Conservation (phyloP, 805 yeast species). For the Zygosaccharomyces bisporus region DNA sequence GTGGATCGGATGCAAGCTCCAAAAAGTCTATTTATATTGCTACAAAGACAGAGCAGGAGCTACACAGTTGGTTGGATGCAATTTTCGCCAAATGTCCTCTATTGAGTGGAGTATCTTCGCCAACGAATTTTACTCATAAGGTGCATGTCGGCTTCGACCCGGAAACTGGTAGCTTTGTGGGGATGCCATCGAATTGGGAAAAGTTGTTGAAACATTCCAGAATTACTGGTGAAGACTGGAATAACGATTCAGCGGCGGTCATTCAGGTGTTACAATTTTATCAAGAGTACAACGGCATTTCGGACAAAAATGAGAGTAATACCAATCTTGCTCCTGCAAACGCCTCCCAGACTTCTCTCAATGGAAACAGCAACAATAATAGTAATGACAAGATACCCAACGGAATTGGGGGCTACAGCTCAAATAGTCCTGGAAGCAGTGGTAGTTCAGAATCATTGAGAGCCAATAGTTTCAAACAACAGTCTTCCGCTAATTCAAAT, state of each 20-base stretch:
- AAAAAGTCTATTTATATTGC: conserved; percentile 67
- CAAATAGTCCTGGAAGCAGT: conserved; percentile 4
- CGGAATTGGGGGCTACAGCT: background rate
- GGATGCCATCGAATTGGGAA: conserved; percentile 94
- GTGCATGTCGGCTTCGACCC: conserved; percentile 89
- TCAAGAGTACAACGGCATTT: conserved; percentile 40
- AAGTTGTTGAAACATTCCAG: conserved; percentile 78
- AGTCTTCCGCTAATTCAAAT: conserved; percentile 15
- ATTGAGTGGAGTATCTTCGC: conserved; percentile 69
- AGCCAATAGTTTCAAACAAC: conserved; percentile 4
- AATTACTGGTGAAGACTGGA: conserved; percentile 86
- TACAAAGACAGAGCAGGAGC: conserved; percentile 72
- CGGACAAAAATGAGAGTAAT: conserved; percentile 9
- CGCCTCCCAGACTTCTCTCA: conserved; percentile 6
- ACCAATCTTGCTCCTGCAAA: conserved; percentile 5
- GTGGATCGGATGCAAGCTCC: conserved; percentile 26
- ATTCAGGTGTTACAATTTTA: conserved; percentile 86
- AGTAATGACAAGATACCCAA: conserved; percentile 5
- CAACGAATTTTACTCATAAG: conserved; percentile 91
- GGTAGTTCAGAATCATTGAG: conserved; percentile 6
- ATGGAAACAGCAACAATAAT: conserved; percentile 7
- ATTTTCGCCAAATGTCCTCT: conserved; percentile 73
- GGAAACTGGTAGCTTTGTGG: conserved; percentile 80
- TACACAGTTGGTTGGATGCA: conserved; percentile 87
- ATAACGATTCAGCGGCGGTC: conserved; percentile 92